Evolutionary conservation across 257 asterid genomes (phyloP).

Genomic region (Anisodus tanguticus): DNA sequence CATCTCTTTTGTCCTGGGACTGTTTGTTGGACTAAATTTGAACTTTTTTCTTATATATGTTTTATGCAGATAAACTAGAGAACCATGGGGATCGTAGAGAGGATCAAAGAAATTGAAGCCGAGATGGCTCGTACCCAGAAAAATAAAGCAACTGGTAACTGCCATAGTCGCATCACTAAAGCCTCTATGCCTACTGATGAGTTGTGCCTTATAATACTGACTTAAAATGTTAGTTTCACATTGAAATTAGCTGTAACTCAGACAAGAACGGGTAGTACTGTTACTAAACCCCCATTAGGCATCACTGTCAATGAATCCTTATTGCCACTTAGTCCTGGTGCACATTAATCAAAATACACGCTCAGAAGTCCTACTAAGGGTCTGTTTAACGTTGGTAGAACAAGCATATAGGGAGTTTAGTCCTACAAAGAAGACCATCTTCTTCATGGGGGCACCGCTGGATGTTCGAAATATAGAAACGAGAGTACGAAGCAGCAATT

Average conservation of each 20-base stretch:
- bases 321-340: not conserved
- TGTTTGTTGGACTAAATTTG: slow-evolving; percentile 24
- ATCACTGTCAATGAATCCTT: not conserved
- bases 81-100: slow-evolving; percentile 94
- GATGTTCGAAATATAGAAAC: slow-evolving; percentile 1
- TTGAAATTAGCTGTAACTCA: slow-evolving; percentile 4
- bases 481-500: not conserved
- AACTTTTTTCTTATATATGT: slow-evolving; percentile 24
- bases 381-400: not conserved
- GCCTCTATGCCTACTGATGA: not conserved
- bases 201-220: not conserved
- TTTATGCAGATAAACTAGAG: slow-evolving; percentile 48
- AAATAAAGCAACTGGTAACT: slow-evolving; percentile 93
- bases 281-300: slow-evolving; percentile 7
- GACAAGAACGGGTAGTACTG: not conserved
- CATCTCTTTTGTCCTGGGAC: slow-evolving; percentile 12
- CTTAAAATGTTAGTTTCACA: not conserved
- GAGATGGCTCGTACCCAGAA: slow-evolving; percentile 99
- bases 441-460: not conserved
- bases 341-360: not conserved
- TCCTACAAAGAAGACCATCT: not conserved
- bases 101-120: slow-evolving; percentile 91
- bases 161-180: slow-evolving; percentile 6
- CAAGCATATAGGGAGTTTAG: not conserved
- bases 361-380: not conserved